Conservation (phyloP, 768 basidiomycete species). For the Suillus subalutaceus region DNA sequence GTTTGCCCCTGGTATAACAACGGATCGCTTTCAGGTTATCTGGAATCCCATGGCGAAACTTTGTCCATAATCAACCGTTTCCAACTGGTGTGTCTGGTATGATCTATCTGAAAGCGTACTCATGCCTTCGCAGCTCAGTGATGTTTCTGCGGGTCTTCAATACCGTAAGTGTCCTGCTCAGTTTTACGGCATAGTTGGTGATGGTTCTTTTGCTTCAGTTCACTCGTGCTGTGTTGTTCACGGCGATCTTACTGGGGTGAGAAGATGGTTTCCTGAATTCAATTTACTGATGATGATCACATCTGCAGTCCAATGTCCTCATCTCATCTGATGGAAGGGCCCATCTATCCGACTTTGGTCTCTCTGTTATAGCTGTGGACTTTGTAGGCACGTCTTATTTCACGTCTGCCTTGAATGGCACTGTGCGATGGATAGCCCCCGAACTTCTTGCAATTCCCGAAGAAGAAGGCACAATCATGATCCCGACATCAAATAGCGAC, state of each 20-base stretch:
- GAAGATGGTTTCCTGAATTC: not conserved
- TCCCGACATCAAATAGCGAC: constrained; percentile 36
- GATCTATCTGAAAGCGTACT: not conserved
- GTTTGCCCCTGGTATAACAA: constrained; percentile 31
- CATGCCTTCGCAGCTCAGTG: constrained; percentile 23
- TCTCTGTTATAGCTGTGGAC: constrained; percentile 24
- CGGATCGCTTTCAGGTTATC: constrained; percentile 24
- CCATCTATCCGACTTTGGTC: constrained; percentile 48
- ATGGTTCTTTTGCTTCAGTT: constrained; percentile 10
- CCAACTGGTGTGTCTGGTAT: constrained; percentile 17
- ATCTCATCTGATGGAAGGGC: constrained; percentile 38
- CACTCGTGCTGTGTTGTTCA: constrained; percentile 24
- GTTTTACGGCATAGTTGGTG: not conserved
- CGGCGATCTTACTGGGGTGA: constrained; percentile 23
- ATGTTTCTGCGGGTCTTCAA: constrained; percentile 30
- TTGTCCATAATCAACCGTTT: constrained; percentile 18
- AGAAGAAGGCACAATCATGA: not conserved
- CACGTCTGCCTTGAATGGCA: constrained; percentile 4
- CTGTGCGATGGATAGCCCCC: constrained; percentile 9
- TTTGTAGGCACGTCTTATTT: constrained; percentile 17
- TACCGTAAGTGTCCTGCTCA: constrained; percentile 21
- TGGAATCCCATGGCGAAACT: constrained; percentile 13
- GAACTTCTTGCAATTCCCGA: constrained; percentile 39
- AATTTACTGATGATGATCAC: not conserved
- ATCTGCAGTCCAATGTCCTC: constrained; percentile 44